Percentiles rank a stretch among this genome's conserved stretches.
phyloP scores from a whole-genome alignment of 148 eudicot genomes.

The Spergularia bocconei region DNA sequence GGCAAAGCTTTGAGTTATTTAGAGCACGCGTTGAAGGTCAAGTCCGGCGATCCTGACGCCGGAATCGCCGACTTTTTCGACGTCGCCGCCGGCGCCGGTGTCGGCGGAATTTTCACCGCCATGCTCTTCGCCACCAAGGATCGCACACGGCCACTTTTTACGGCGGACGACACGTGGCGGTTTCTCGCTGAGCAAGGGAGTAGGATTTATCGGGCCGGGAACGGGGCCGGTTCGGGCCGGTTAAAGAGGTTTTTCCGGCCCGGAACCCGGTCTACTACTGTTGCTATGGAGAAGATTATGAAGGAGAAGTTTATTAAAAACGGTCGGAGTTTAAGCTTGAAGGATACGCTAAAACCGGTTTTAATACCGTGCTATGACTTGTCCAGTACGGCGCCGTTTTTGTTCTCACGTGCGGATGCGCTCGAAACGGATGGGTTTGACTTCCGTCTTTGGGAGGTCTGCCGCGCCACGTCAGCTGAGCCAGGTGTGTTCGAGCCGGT shows the following conservation, averaged over 20 bases:
- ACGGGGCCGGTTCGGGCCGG: constrained; percentile 23
- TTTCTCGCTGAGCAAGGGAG: constrained; percentile 62
- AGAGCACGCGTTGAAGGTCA: constrained; percentile 52
- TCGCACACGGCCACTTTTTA: constrained; percentile 50
- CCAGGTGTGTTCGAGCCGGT: constrained; percentile 71
- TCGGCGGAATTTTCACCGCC: constrained; percentile 76
- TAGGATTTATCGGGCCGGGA: constrained; percentile 36
- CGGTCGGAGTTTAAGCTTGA: constrained; percentile 52
- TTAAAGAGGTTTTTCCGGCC: constrained; percentile 32
- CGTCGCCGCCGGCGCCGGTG: constrained; percentile 77
- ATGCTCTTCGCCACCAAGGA: constrained; percentile 70
- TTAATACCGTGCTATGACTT: constrained; percentile 84
- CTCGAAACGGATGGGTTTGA: constrained; percentile 71
- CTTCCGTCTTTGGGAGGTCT: constrained; percentile 74
- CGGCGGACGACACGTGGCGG: constrained; percentile 88
- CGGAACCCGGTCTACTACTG: constrained; percentile 25
- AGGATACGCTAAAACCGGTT: constrained; percentile 80
- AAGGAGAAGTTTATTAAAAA: constrained; percentile 44
- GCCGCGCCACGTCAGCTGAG: constrained; percentile 78
- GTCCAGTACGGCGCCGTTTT: constrained; percentile 68
- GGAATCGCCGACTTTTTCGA: constrained; percentile 84
- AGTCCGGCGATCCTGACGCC: constrained; percentile 73
- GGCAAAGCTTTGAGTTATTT: constrained; percentile 74
- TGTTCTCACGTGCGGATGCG: constrained; percentile 89
- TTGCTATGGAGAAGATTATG: constrained; percentile 55